A percentile compares a stretch with the other conserved stretches of the same genome.
phyloP scores from a whole-genome alignment of 257 asterid genomes.

The Datura wrightii region DNA sequence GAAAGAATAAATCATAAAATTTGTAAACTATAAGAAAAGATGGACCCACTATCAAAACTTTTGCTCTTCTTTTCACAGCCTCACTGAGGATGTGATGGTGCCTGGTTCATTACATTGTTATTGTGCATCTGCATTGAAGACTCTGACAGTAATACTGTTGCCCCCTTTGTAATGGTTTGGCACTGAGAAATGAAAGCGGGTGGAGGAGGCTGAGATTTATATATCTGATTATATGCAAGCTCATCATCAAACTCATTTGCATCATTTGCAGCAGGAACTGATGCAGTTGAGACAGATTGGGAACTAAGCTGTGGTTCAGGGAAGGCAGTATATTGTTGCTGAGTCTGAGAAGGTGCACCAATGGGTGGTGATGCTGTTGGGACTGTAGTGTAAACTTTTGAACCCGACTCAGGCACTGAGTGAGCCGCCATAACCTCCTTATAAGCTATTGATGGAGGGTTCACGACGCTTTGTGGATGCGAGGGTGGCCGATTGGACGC shows the following conservation, averaged over 20 bases:
- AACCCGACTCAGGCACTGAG: constrained; percentile 48
- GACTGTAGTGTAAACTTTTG: constrained; percentile 42
- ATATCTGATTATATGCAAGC: constrained; percentile 72
- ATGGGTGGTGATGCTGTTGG: constrained; percentile 44
- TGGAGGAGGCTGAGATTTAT: constrained; percentile 78
- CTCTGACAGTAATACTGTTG: constrained; percentile 55
- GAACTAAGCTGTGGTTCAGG: constrained; percentile 49
- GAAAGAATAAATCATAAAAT: constrained; percentile 27
- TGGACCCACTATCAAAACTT: constrained; percentile 44
- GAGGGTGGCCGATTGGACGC: constrained; percentile 52
- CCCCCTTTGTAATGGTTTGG: constrained; percentile 59
- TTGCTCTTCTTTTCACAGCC: constrained; percentile 37
- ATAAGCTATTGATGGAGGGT: constrained; percentile 44
- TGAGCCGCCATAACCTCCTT: constrained; percentile 53
- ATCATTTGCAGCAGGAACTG: constrained; percentile 41
- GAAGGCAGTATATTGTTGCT: constrained; percentile 47
- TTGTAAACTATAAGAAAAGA: constrained; percentile 23
- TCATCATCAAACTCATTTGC: constrained; percentile 70
- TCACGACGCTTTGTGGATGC: constrained; percentile 52
- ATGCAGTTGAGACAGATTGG: constrained; percentile 46
- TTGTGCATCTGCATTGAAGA: constrained; percentile 54
- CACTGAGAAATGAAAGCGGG: constrained; percentile 65
- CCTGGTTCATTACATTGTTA: constrained; percentile 51
- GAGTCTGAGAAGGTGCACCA: constrained; percentile 47
- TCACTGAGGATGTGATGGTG: constrained; percentile 46